Evolutionary conservation across 129 eudicot genomes (phyloP).

Genomic region (Centrapalus pauciflorus): DNA sequence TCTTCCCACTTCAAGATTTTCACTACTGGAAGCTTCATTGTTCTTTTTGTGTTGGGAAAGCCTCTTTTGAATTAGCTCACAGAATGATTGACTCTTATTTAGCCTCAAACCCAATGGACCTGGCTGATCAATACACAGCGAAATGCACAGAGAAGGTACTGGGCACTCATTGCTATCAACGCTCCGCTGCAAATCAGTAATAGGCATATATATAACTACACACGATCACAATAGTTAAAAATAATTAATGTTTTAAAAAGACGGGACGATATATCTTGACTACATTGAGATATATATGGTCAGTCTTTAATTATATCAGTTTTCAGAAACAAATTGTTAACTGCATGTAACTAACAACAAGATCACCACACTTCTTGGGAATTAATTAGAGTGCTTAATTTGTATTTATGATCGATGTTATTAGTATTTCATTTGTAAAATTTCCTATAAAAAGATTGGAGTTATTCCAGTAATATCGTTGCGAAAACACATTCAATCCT

Average conservation of each 20-base stretch:
- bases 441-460: background rate
- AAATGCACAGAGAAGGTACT: constrained; percentile 32
- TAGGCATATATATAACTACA: background rate
- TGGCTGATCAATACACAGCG: constrained; percentile 59
- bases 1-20: constrained; percentile 7
- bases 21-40: background rate
- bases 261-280: too few species aligned
- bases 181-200: constrained; percentile 31
- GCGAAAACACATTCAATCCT: background rate
- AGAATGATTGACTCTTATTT: constrained; percentile 52
- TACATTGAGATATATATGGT: too few species aligned
- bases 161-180: constrained; percentile 18
- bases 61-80: constrained; percentile 54
- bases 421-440: background rate
- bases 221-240: background rate
- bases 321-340: too few species aligned
- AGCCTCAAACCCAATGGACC: constrained; percentile 73
- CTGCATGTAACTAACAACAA: too few species aligned
- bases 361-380: too few species aligned
- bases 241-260: background rate
- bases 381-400: too few species aligned
- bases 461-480: background rate
- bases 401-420: background rate
- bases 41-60: constrained; percentile 33
- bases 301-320: too few species aligned